Conservation (phyloP, 148 eudicot species). For the Cornus controversa region DNA sequence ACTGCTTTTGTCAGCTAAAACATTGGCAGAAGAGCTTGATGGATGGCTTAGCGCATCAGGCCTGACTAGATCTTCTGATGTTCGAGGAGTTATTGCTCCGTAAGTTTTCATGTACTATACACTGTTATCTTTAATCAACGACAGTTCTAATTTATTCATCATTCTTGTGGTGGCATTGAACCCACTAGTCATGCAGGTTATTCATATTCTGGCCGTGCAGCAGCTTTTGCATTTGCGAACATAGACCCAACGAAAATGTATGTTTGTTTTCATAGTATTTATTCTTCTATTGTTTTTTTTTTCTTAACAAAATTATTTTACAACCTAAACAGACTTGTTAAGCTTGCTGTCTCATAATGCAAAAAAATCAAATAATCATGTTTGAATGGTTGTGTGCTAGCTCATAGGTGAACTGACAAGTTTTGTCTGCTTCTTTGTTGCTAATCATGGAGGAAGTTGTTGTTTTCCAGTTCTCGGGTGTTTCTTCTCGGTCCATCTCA, state of each 20-base stretch:
- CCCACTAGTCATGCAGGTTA: conserved; percentile 93
- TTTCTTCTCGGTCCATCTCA: conserved; percentile 97
- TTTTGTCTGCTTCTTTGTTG: too few relatives aligned
- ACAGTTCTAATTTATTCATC: conserved; percentile 7
- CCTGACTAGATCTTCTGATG: conserved; percentile 72
- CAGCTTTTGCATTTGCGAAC: conserved; percentile 92
- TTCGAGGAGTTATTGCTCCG: conserved; percentile 99
- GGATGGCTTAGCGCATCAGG: conserved; percentile 78
- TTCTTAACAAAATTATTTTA: neutral
- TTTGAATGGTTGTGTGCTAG: neutral
- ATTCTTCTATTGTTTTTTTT: neutral
- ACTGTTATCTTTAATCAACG: neutral
- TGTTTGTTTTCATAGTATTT: conserved; percentile 24
- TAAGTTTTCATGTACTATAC: conserved; percentile 36
- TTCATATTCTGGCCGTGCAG: conserved; percentile 97
- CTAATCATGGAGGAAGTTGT: too few relatives aligned
- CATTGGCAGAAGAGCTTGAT: conserved; percentile 75
- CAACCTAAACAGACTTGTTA: too few relatives aligned
- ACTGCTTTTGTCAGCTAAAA: conserved; percentile 47
- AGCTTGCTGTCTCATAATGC: too few relatives aligned
- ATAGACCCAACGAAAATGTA: conserved; percentile 86
- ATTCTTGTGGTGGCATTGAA: conserved; percentile 22
- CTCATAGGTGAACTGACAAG: too few relatives aligned
- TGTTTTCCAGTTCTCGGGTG: conserved; percentile 60
- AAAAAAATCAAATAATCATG: neutral